Evolutionary conservation across 768 basidiomycete genomes (phyloP).

Genomic region (Serpula lacrymans): DNA sequence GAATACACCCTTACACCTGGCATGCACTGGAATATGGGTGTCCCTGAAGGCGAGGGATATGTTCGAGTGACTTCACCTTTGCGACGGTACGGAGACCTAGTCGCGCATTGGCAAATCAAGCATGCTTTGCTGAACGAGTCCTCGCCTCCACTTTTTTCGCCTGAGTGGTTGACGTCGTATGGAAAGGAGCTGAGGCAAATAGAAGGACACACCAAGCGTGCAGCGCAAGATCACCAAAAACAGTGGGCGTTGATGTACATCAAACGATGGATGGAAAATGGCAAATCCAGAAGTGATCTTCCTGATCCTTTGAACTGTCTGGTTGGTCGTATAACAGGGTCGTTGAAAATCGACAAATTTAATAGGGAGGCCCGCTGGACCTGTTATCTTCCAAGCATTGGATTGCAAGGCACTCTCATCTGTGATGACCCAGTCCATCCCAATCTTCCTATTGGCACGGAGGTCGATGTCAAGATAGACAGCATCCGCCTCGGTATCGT

Average conservation of each 20-base stretch:
- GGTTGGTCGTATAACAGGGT: conserved; percentile 20
- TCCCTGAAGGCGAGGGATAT: conserved; percentile 78
- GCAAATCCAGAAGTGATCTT: conserved; percentile 10
- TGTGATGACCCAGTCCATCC: no score
- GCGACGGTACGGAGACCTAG: conserved; percentile 77
- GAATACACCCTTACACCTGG: conserved; percentile 51
- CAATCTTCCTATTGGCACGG: conserved; percentile 5
- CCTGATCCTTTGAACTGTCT: conserved; percentile 26
- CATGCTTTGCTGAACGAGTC: conserved; percentile 49
- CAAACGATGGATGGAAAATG: conserved; percentile 33
- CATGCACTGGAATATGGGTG: conserved; percentile 66
- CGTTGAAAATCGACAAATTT: conserved; percentile 5
- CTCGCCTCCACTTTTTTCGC: conserved; percentile 40
- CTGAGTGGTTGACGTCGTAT: conserved; percentile 43
- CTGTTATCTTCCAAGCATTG: conserved; percentile 26
- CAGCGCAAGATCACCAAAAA: conserved; percentile 30
- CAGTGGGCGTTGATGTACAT: conserved; percentile 43
- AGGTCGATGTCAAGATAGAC: conserved; percentile 22
- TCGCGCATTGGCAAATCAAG: conserved; percentile 94
- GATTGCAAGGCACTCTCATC: conserved; percentile 15
- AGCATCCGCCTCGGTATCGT: conserved; percentile 25
- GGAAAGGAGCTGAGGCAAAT: conserved; percentile 34
- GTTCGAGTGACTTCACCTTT: conserved; percentile 82
- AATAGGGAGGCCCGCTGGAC: conserved; percentile 6
- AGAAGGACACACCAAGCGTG: conserved; percentile 30